phyloP scores from a whole-genome alignment of 371 early-diverging fungal species.

The Parasitella parasitica region DNA sequence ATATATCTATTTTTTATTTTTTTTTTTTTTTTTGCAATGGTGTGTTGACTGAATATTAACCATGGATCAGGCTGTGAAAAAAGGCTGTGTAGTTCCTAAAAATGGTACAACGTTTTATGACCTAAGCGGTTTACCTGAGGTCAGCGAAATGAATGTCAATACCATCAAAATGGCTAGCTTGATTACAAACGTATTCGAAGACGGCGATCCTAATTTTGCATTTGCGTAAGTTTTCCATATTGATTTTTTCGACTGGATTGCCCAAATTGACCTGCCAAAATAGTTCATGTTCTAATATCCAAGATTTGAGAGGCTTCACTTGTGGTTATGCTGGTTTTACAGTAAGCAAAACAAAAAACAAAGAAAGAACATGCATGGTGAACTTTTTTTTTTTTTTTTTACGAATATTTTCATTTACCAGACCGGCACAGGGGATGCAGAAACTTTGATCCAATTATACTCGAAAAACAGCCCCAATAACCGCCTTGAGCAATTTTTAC shows the following conservation, averaged over 20 bases:
- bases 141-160: constrained; percentile 5
- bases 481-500: constrained; percentile 20
- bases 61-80: constrained; percentile 6
- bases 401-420: constrained; percentile 6
- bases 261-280: neutral
- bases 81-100: constrained; percentile 19
- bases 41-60: neutral
- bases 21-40: neutral
- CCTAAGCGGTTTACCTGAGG: constrained; percentile 23
- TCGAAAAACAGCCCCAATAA: constrained; percentile 26
- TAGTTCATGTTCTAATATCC: constrained; percentile 35
- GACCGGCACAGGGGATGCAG: constrained; percentile 56
- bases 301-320: constrained; percentile 42
- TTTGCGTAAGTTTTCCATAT: constrained; percentile 28
- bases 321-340: constrained; percentile 58
- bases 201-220: constrained; percentile 29
- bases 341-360: no score
- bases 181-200: constrained; percentile 46
- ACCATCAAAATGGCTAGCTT: constrained; percentile 28
- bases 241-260: neutral
- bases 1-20: neutral
- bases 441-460: constrained; percentile 39
- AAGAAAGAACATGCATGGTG: no score
- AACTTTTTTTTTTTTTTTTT: no score
- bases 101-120: constrained; percentile 36